Base-by-base conservation (phyloP, 345 rosid genomes). In the Garcia nutans region DNA sequence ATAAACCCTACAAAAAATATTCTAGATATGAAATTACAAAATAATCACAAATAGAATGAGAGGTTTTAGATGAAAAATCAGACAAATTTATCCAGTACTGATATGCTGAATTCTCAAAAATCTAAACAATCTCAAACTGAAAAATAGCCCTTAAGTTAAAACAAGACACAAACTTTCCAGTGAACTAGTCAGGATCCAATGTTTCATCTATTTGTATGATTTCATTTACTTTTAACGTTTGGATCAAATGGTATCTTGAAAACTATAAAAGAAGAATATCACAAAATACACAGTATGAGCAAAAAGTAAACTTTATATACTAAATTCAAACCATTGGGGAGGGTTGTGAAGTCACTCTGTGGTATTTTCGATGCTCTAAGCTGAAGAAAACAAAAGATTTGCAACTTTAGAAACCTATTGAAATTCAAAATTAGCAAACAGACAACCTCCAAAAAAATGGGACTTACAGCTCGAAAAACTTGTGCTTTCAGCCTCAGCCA, bases 381-480 rank as follows among this genome's bases (percentile, higher is more conserved):
- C 97, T 93, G 94, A 82, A 68, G 70, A 73, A 64, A 52, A 62
- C 16, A 61, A 66, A 71, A 72, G 72, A 74, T 41, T 23, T 72
- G 70, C 73, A 60, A 15, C 23, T 64, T 55, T 20, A 57, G 64
- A 56, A 63, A 68, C 8, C 19, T 68, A 13, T 8, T 19, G 31
- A 64, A 23, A 24, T 6, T 54, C 56, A 49, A 13, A 65, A 57
- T 37, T 22, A 66, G 55, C 26, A 2, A 24, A 4, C 5, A 3
- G 12, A 64, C 1, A 24, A 47, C 6, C 12, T 63, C 28, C 17
- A 63, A 68, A 22, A 55, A 28, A 55, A 58, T 57, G 70, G 65
- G 19, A 70, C 96, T 82, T 83, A 93, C 97, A 69, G 97, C 99
- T 90, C 99, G n/a, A n/a, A n/a, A n/a, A n/a, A 75, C 99, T 95